Evolutionary conservation across 192 early-diverging fungal species (phyloP).

Genomic region (Entophlyctis luteolus): DNA sequence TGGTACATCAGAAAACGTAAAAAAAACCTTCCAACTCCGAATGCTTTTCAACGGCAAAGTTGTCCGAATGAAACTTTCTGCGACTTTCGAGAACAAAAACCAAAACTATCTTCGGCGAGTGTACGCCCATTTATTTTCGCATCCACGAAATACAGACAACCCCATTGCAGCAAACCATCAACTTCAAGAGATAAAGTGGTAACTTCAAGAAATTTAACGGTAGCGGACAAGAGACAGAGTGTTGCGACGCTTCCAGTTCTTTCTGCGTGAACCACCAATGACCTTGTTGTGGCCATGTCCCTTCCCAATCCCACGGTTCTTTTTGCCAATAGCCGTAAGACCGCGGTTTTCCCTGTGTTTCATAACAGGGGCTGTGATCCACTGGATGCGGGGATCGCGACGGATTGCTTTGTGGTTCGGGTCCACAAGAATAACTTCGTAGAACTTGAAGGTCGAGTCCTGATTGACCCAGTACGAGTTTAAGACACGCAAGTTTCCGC

Average conservation of each 20-base stretch:
- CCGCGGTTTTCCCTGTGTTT: constrained; percentile 99
- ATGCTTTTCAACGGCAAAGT: too few relatives aligned
- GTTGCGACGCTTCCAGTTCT: constrained; percentile 92
- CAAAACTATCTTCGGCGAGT: too few relatives aligned
- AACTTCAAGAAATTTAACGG: constrained; percentile 68
- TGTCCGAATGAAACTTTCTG: too few relatives aligned
- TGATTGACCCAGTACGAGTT: constrained; percentile 99
- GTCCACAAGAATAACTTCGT: constrained; percentile 98
- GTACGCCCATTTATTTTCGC: too few relatives aligned
- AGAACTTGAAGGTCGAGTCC: constrained; percentile 99
- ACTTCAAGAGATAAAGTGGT: too few relatives aligned
- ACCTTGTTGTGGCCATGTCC: constrained; percentile 97
- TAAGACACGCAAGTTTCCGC: constrained; percentile 94
- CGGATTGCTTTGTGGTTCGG: constrained; percentile 97
- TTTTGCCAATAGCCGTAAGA: constrained; percentile 93
- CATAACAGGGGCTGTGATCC: constrained; percentile 96
- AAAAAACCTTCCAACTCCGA: too few relatives aligned
- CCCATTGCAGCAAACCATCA: too few relatives aligned
- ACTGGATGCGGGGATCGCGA: constrained; percentile 98
- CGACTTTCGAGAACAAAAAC: too few relatives aligned
- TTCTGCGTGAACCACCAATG: constrained; percentile 87
- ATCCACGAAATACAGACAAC: too few relatives aligned
- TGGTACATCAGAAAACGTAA: too few relatives aligned
- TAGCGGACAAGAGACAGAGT: constrained; percentile 91
- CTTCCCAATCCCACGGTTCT: constrained; percentile 96